A percentile compares a stretch with the other conserved stretches of the same genome.
These are phyloP conservation scores for Anacardium occidentale DNA, from an alignment of 345 rosid species.

Conservation along the genomic window DNA sequence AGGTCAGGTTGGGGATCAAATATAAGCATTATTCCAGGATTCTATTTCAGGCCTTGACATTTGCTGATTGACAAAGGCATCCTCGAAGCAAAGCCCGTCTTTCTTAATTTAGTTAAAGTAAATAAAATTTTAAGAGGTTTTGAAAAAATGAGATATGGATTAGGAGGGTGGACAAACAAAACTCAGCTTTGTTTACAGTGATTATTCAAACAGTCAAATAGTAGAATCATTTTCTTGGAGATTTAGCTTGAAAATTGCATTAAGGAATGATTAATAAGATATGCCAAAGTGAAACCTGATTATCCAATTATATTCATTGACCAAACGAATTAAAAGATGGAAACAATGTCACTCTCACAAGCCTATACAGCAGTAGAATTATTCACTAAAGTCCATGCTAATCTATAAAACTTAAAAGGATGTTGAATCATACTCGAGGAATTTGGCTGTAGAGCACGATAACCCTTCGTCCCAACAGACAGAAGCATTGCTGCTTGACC, in stretches of 20 bases:
- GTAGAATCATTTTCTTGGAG: neutral
- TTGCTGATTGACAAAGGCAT: neutral
- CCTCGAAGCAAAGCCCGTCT: neutral
- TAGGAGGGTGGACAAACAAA: neutral
- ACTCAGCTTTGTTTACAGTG: neutral
- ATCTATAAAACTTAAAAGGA: constrained; percentile 17
- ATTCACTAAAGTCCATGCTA: constrained; percentile 10
- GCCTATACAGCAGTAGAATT: neutral
- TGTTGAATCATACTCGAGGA: constrained; percentile 54
- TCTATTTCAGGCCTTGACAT: no score
- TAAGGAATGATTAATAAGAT: neutral
- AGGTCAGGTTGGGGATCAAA: neutral
- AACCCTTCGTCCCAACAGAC: constrained; percentile 75
- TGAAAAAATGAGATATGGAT: neutral
- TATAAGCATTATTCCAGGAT: neutral
- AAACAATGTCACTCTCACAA: neutral
- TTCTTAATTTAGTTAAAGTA: neutral
- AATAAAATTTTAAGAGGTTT: neutral
- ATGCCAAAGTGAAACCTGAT: neutral
- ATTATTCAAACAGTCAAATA: neutral
- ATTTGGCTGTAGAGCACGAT: constrained; percentile 70
- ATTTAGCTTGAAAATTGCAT: neutral
- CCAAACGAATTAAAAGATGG: neutral
- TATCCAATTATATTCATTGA: constrained; percentile 1
- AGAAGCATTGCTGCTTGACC: constrained; percentile 98